Evolutionary conservation across 176 grass and related monocot species (phyloP).

Genomic region (Chloris gayana): DNA sequence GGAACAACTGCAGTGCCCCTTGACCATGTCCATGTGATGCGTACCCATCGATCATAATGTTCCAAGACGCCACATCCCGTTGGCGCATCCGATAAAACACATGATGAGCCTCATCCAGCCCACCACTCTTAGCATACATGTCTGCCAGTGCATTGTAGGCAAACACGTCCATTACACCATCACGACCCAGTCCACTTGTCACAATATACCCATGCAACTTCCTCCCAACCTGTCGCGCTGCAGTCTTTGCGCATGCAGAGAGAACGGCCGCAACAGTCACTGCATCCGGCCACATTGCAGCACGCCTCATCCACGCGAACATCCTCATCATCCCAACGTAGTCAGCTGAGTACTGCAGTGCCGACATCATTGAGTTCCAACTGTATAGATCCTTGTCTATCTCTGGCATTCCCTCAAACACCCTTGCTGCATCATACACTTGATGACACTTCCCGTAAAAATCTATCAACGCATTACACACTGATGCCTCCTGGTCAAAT

Average conservation of each 20-base stretch:
- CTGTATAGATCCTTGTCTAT: constrained; percentile 53
- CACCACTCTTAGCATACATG: constrained; percentile 70
- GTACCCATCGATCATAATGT: constrained; percentile 78
- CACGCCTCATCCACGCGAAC: constrained; percentile 48
- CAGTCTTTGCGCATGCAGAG: constrained; percentile 56
- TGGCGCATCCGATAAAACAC: constrained; percentile 47
- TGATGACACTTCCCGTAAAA: constrained; percentile 71
- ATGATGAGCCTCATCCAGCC: constrained; percentile 47
- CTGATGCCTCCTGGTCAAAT: constrained; percentile 30
- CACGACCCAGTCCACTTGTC: constrained; percentile 42
- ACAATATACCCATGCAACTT: constrained; percentile 57
- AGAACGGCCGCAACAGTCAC: constrained; percentile 59
- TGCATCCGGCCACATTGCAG: constrained; percentile 29
- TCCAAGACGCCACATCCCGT: constrained; percentile 63
- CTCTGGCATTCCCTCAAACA: constrained; percentile 55
- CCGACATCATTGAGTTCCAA: constrained; percentile 80
- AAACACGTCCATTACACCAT: constrained; percentile 36
- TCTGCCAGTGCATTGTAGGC: constrained; percentile 57
- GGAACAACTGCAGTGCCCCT: constrained; percentile 54
- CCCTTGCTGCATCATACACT: constrained; percentile 39
- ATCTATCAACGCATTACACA: constrained; percentile 60
- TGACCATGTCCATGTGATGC: constrained; percentile 57
- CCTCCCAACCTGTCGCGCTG: constrained; percentile 51
- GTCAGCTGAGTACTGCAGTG: constrained; percentile 59
- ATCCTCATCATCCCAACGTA: constrained; percentile 41